Conservation (phyloP, 345 rosid genomes). For the Syzygium grande region DNA sequence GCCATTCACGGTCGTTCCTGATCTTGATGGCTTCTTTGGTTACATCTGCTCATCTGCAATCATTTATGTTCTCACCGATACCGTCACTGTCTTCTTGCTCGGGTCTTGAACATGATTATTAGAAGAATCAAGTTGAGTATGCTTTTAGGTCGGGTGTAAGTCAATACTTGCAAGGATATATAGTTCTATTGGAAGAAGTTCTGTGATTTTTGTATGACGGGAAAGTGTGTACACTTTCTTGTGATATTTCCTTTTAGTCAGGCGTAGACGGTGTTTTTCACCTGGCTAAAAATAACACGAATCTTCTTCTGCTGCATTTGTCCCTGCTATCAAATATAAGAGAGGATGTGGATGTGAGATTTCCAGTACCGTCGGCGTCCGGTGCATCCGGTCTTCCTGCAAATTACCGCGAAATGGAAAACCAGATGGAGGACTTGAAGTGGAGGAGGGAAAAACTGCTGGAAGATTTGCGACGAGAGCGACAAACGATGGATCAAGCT, state of each 20-base stretch:
- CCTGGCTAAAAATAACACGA: neutral
- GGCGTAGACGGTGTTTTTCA: neutral
- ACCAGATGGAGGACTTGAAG: slow-evolving; percentile 44
- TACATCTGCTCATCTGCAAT: neutral
- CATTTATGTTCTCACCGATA: neutral
- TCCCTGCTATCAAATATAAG: slow-evolving; percentile 13
- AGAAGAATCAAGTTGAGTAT: neutral
- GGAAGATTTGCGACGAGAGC: slow-evolving; percentile 66
- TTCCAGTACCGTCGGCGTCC: slow-evolving; percentile 37
- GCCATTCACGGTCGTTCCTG: neutral
- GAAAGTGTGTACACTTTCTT: neutral
- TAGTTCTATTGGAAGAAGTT: neutral
- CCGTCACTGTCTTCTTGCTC: neutral
- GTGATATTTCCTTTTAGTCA: slow-evolving; percentile 17
- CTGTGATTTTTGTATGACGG: neutral
- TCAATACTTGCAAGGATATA: neutral
- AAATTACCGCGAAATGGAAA: slow-evolving; percentile 42
- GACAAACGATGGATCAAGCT: slow-evolving; percentile 24
- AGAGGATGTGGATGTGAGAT: slow-evolving; percentile 56
- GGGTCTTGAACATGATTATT: neutral
- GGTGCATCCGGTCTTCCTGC: slow-evolving; percentile 11
- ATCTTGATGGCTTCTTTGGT: neutral
- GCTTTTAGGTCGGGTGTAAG: neutral
- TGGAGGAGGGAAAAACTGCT: slow-evolving; percentile 51
- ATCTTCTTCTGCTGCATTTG: neutral